Evolutionary conservation across 1,284 basidiomycete genomes (phyloP), one percentile per base, ranked within the genome.

Genomic region (Entoloma clypeatum): DNA sequence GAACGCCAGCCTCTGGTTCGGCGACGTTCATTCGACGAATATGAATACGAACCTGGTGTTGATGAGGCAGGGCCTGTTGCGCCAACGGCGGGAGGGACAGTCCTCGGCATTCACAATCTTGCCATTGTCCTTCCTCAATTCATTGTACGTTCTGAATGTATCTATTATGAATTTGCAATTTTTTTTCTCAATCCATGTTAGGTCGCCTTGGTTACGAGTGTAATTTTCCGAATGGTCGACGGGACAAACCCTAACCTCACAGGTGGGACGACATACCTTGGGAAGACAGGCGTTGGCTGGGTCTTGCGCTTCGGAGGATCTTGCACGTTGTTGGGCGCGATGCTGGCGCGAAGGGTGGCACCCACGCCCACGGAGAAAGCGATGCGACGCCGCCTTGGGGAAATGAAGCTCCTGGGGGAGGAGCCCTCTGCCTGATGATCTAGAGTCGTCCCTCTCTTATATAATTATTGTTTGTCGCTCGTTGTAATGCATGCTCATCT

Each of bases 61-160:
- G 66, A 72, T 28, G 70, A 74, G 41, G 63, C 71, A 30, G 62
- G 63, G 4, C 66, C 74, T 28, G 56, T 63, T 7, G 73, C 72
- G 23, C 76, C 79, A 10, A 69, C 87, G 33, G 86, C 91, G 0
- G 93, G 94, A n/a, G 94, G 94, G 1, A 94, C 92, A 2, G 85
- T 97, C 33, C 74, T 97, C 33, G 94, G 94, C 3, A 94, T 98
- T 29, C 94, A 98, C 62, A 97, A 97, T 56, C 70, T 97, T 5
- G 89, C 93, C 3, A 92, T 95, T 47, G 92, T 95, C 17, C 79
- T 91, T 63, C 92, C 92, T 14, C 92, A 96, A 55, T 89, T 95
- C 57, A 75, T 94, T 44, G 92, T 92, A 58, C 56, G 88, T 74
- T 3, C 14, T 39, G 11, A 16, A 33, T 10, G n/a, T n/a, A n/a